Percentiles rank a stretch among this genome's conserved stretches.
phyloP scores from a whole-genome alignment of 2,329 filamentous ascomycete species.

The Nannizziopsis arthrosporioides region DNA sequence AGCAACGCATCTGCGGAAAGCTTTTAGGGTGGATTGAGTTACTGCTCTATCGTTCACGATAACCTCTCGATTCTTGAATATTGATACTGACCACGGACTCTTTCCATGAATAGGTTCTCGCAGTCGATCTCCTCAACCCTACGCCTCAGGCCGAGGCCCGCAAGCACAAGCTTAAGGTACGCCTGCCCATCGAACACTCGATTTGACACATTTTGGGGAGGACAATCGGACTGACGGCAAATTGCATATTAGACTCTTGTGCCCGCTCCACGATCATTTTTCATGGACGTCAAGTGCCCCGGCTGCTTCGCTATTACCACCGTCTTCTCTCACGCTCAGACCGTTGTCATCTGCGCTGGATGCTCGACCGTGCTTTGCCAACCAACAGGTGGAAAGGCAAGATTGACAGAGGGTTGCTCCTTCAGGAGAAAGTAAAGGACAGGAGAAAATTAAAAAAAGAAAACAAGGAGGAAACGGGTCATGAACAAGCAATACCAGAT shows the following conservation, averaged over 20 bases:
- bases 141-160: conserved; percentile 92
- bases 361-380: conserved; percentile 99
- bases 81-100: conserved; percentile 7
- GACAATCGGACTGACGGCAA: conserved; percentile 2
- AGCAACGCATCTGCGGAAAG: background rate
- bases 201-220: background rate
- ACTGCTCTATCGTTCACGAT: background rate
- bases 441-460: conserved; percentile 14
- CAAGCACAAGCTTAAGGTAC: conserved; percentile 99
- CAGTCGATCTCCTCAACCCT: conserved; percentile 99
- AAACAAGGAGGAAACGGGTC: conserved; percentile 11
- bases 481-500: conserved; percentile 16
- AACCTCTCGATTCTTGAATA: background rate
- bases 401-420: conserved; percentile 98
- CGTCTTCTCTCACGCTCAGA: conserved; percentile 99
- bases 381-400: conserved; percentile 97
- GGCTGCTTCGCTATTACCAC: conserved; percentile 99
- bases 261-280: conserved; percentile 94
- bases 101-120: conserved; percentile 68
- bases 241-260: conserved; percentile 62
- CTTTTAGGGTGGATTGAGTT: background rate
- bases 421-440: conserved; percentile 92
- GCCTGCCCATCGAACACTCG: conserved; percentile 19
- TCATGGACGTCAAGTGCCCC: conserved; percentile 99
- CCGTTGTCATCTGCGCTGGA: conserved; percentile 98